phyloP scores from a whole-genome alignment of 1,284 basidiomycete species.

The Trichosporon sp. region DNA sequence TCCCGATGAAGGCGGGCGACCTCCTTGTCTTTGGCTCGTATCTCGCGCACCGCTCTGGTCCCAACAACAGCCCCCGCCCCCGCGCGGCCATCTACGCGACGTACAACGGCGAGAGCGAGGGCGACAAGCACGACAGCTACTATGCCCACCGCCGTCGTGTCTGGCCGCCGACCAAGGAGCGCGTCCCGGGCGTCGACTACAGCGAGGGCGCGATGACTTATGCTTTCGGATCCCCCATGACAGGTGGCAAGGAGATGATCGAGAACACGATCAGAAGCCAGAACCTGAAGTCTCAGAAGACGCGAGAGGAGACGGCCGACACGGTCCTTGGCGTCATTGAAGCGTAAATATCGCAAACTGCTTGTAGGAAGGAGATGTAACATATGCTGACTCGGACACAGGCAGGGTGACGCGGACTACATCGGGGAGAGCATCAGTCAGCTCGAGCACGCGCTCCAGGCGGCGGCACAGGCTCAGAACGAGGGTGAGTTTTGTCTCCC shows the following conservation, averaged over 20 bases:
- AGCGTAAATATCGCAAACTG: conserved; percentile 29
- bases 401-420: conserved; percentile 39
- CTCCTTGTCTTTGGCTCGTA: conserved; percentile 49
- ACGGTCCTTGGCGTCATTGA: conserved; percentile 32
- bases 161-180: conserved; percentile 48
- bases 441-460: conserved; percentile 45
- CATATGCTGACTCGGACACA: conserved; percentile 27
- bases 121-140: conserved; percentile 48
- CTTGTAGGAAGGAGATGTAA: neutral
- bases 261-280: conserved; percentile 24
- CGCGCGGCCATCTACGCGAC: conserved; percentile 51
- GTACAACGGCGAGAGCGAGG: conserved; percentile 45
- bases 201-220: conserved; percentile 41
- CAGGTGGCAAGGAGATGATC: conserved; percentile 36
- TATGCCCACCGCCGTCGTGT: conserved; percentile 44
- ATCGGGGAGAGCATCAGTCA: conserved; percentile 44
- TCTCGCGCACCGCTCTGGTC: conserved; percentile 48
- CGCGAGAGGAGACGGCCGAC: conserved; percentile 21
- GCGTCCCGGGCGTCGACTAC: conserved; percentile 44
- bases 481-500: conserved; percentile 17
- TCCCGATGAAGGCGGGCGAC: conserved; percentile 46
- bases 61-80: conserved; percentile 41
- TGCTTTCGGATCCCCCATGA: conserved; percentile 37
- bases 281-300: conserved; percentile 19
- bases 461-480: conserved; percentile 34